Percentiles rank a stretch among this genome's conserved stretches.
Conservation (phyloP, 176 grass and related monocot species). For the Rhynchospora tenuis region DNA sequence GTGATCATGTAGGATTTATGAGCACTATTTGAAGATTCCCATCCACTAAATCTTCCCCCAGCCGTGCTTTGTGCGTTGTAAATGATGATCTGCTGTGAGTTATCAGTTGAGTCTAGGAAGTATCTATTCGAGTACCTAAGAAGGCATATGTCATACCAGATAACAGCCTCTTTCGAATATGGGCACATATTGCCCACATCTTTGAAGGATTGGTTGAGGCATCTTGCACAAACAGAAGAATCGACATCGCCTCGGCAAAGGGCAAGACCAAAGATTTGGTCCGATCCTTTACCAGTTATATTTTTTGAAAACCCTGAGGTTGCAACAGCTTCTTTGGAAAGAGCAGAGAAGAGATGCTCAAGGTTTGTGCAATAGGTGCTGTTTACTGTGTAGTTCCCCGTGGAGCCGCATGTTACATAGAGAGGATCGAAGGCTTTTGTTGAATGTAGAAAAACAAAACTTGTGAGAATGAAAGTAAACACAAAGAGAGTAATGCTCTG, state of each 20-base stretch:
- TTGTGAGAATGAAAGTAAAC: not conserved
- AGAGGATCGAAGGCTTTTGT: slow-evolving; percentile 2
- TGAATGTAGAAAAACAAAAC: not conserved
- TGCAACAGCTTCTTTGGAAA: slow-evolving; percentile 11
- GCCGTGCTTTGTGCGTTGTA: not conserved
- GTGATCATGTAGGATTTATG: not conserved
- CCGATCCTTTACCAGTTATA: not conserved
- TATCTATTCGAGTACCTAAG: slow-evolving; percentile 34
- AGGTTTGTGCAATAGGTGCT: slow-evolving; percentile 50
- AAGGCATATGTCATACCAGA: slow-evolving; percentile 38
- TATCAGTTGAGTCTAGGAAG: slow-evolving; percentile 20
- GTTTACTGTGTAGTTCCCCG: slow-evolving; percentile 23
- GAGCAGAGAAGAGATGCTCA: slow-evolving; percentile 9
- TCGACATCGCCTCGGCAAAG: slow-evolving; percentile 41
- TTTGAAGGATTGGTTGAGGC: slow-evolving; percentile 18
- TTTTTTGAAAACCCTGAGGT: not conserved
- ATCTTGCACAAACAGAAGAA: slow-evolving; percentile 28
- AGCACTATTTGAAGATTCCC: not conserved
- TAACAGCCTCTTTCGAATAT: slow-evolving; percentile 13
- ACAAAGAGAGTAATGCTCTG: not conserved
- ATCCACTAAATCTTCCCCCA: not conserved
- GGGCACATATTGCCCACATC: slow-evolving; percentile 23
- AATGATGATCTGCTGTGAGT: not conserved
- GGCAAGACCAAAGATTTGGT: slow-evolving; percentile 20
- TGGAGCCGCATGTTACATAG: slow-evolving; percentile 18